Base-by-base conservation (phyloP, 768 basidiomycete species). In the Boletus huronensis region DNA sequence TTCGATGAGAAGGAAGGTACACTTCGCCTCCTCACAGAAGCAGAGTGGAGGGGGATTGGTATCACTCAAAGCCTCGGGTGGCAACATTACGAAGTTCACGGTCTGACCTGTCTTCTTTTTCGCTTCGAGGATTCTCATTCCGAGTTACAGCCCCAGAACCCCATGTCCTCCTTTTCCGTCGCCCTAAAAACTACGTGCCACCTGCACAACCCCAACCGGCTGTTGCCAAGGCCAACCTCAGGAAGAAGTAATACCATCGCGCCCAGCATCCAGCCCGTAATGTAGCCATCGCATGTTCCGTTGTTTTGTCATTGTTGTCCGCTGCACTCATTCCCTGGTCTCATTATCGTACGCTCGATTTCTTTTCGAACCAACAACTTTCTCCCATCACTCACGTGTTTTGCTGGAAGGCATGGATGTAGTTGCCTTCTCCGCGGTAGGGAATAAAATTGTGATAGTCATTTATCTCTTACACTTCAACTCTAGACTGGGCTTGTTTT, bases 11-110 rank as follows among this genome's bases (percentile, higher is more conserved):
- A 93, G 58, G 79, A 82, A 39, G 90, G 91, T 6, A 82, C 87
- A 5, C 78, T 98, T 50, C 83, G 94, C 4, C 81, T 98, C 39
- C 75, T 98, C 53, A 70, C 82, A 3, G 96, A 99, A 67, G 73
- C 80, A 40, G 97, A 99, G 72, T 99, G 96, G 96, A 81, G 96
- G 69, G 90, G 90, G 0, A 93, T 99, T 52, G 96, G 96, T 9
- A 96, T 98, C 58, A 90, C 88, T 39, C 96, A 99, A 74, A 94
- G 91, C 71, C 77, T 96, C 23, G 95, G 95, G 4, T 98, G 95
- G 94, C 90, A 92, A 66, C 94, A 97, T 64, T 98, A 95, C 64
- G 94, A 95, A 76, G 90, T 95, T n/a, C 95, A 98, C 65, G 90
- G 93, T 88, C 58, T 58, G 79, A 58, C 21, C 35, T n/a, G 17